phyloP scores from a whole-genome alignment of 768 basidiomycete genomes.

The Glaciozyma antarctica region DNA sequence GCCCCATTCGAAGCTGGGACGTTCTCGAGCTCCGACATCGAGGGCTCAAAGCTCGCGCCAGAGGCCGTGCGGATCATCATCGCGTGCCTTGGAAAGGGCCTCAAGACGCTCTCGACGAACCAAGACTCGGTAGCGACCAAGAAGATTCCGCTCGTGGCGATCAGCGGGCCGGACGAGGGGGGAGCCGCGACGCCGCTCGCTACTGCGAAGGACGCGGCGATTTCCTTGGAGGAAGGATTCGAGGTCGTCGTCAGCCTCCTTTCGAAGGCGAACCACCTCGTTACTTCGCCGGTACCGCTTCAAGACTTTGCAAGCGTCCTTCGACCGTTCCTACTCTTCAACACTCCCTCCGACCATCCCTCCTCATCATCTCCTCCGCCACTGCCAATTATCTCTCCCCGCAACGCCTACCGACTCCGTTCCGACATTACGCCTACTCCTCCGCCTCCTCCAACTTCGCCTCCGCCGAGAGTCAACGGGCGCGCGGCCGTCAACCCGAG shows the following conservation, averaged over 20 bases:
- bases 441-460: too few relatives aligned
- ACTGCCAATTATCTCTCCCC: not conserved
- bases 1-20: not conserved
- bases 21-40: not conserved
- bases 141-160: not conserved
- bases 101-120: not conserved
- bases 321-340: not conserved
- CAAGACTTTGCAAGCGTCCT: not conserved
- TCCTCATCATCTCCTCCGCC: not conserved
- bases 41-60: not conserved
- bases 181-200: not conserved
- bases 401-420: not conserved
- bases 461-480: not conserved
- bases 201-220: not conserved
- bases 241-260: not conserved
- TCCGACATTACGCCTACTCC: not conserved
- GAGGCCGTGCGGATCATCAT: not conserved
- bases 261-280: not conserved
- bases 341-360: not conserved
- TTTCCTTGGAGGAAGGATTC: not conserved
- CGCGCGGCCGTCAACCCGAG: too few relatives aligned
- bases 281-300: not conserved
- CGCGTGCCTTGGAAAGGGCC: not conserved
- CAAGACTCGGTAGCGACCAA: not conserved
- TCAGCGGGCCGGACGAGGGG: not conserved